phyloP scores from a whole-genome alignment of 306 rosid genomes.

The Comarum palustre region DNA sequence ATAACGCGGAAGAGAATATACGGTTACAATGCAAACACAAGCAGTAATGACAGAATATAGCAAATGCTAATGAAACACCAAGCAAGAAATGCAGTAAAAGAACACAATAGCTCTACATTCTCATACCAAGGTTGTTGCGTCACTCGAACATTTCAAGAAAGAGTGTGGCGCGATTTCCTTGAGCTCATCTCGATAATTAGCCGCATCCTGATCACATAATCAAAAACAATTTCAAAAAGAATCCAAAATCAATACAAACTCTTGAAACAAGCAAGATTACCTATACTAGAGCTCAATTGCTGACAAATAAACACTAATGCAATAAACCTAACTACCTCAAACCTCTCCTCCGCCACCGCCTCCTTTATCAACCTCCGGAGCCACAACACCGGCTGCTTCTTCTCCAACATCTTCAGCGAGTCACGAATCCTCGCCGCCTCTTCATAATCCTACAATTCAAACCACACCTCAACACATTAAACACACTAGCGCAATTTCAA shows the following conservation, averaged over 20 bases:
- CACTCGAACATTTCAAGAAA: constrained; percentile 84
- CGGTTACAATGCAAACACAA: background rate
- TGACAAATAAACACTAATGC: background rate
- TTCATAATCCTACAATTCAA: constrained; percentile 64
- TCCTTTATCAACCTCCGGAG: constrained; percentile 59
- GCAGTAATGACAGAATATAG: background rate
- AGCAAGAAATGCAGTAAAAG: background rate
- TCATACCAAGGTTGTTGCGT: constrained; percentile 81
- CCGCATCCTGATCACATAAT: constrained; percentile 66
- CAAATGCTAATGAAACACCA: too few species aligned
- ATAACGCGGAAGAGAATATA: background rate
- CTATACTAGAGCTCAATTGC: constrained; percentile 3
- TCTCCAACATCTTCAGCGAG: constrained; percentile 68
- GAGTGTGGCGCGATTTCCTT: constrained; percentile 68
- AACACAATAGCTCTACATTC: background rate
- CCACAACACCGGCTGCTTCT: constrained; percentile 81
- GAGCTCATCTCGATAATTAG: constrained; percentile 79
- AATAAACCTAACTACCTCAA: constrained; percentile 41
- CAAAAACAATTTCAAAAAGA: constrained; percentile 8
- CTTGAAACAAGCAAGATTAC: too few species aligned
- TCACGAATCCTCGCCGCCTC: constrained; percentile 96
- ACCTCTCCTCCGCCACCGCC: constrained; percentile 73
- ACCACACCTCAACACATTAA: background rate
- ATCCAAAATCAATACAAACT: background rate
- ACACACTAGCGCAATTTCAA: background rate